These are phyloP conservation scores for Sporothrix brasiliensis DNA, from an alignment of 2,329 filamentous ascomycete species.

Conservation along the genomic window DNA sequence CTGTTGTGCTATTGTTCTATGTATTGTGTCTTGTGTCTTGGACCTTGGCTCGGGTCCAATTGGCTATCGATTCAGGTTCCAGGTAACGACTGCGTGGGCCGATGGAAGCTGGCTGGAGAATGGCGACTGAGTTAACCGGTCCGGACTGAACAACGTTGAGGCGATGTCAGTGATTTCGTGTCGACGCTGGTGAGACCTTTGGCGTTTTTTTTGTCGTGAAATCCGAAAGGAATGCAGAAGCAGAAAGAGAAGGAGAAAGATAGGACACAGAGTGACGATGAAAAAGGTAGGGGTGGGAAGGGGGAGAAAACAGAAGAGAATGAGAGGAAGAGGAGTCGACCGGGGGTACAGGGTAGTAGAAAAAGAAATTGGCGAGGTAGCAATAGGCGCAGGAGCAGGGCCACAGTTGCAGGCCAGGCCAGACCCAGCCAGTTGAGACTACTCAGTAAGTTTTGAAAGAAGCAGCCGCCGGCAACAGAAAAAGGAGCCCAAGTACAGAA, in stretches of 20 bases:
- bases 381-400: slow-evolving; percentile 21
- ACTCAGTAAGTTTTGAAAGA: slow-evolving; percentile 14
- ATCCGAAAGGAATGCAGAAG: slow-evolving; percentile 12
- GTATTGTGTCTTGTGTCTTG: background rate
- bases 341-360: slow-evolving; percentile 25
- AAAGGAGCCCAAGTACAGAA: background rate
- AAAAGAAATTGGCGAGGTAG: slow-evolving; percentile 28
- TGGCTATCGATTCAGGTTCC: slow-evolving; percentile 9
- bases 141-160: background rate
- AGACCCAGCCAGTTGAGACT: slow-evolving; percentile 6
- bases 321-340: slow-evolving; percentile 7
- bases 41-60: slow-evolving; percentile 5
- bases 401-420: slow-evolving; percentile 15
- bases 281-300: slow-evolving; percentile 8
- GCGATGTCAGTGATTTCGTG: slow-evolving; percentile 16
- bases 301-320: slow-evolving; percentile 14
- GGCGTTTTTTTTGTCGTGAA: slow-evolving; percentile 9
- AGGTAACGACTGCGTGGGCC: background rate
- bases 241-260: slow-evolving; percentile 11
- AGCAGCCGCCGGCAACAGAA: slow-evolving; percentile 12
- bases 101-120: background rate
- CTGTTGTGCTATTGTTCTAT: background rate
- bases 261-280: slow-evolving; percentile 6
- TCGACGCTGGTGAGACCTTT: slow-evolving; percentile 24
- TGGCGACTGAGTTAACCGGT: background rate